Evolutionary conservation across 2,329 filamentous ascomycete species (phyloP), one percentile per base, ranked within the genome.

Genomic region (Diaporthe citriasiana): DNA sequence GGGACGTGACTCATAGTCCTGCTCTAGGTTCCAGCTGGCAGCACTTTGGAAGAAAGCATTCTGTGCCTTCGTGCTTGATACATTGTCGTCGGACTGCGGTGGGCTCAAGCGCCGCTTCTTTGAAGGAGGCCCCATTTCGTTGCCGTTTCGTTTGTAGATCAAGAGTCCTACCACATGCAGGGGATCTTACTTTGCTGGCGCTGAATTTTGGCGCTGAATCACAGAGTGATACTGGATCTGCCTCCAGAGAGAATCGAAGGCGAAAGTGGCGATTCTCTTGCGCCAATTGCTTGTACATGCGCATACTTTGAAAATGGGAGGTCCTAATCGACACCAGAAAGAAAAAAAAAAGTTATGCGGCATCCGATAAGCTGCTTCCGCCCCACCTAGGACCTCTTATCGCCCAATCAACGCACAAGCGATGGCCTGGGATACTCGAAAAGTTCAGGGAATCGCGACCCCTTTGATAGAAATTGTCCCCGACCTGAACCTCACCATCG

Each of bases 21-120:
- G 93, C 85, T 98, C 97, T 65, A 98, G 89, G 80, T 98, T 92
- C 95, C 96, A 98, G 83, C 91, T 92, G 74, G 94, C 88, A 8
- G 93, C 94, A 79, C 90, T 92, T 79, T 90, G 90, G 84, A 94
- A 89, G 82, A 95, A 95, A 71, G 89, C 88, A 77, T 89, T 89
- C 73, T 90, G 88, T n/a, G 86, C 82, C 71, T 84, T 86, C 38
- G 79, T 74, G 40, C 76, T 77, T 76, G 81, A 76, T 77, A 80
- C 71, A 17, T 80, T 79, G 59, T 88, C 86, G 57, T 87, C 87
- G 1, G 85, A 84, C 40, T 83, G 83, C 27, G 86, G 84, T 45
- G 90, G 89, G 63, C 86, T 89, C 70, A 92, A 82, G 83, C 88
- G 91, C 79, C 90, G 86, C 79, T 90, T 85, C 78, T 92, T 92